A percentile compares a stretch with the other conserved stretches of the same genome.
These are phyloP conservation scores for Chenopodium album DNA, from an alignment of 148 eudicot genomes.

Conservation along the genomic window DNA sequence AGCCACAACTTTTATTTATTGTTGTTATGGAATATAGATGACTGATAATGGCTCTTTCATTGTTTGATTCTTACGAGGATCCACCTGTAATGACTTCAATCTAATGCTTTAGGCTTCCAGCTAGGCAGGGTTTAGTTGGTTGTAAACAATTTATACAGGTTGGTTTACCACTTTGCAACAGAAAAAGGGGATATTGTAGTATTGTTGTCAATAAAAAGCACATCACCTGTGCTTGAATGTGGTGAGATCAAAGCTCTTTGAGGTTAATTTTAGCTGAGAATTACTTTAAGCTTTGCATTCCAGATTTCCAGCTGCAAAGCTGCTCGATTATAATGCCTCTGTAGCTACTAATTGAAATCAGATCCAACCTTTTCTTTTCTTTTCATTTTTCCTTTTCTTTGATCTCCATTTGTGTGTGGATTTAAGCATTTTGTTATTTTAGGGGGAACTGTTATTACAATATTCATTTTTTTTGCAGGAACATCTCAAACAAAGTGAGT, in stretches of 20 bases:
- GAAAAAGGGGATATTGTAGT: no score
- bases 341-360: no score
- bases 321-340: background rate
- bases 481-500: conserved; percentile 63
- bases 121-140: background rate
- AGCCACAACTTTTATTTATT: background rate
- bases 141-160: background rate
- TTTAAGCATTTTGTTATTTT: background rate
- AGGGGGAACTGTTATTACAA: background rate
- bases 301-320: background rate
- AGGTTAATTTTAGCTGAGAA: background rate
- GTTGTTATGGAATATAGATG: background rate
- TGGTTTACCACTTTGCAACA: background rate
- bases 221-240: background rate
- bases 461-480: conserved; percentile 49
- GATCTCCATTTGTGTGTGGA: no score
- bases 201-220: background rate
- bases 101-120: background rate
- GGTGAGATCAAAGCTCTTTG: background rate
- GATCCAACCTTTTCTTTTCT: no score
- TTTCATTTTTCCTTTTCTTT: no score
- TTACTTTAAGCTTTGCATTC: background rate
- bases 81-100: background rate
- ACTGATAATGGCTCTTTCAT: background rate
- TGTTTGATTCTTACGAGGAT: no score